Evolutionary conservation across 192 early-diverging fungal species (phyloP).

Genomic region (Linnemannia exigua): DNA sequence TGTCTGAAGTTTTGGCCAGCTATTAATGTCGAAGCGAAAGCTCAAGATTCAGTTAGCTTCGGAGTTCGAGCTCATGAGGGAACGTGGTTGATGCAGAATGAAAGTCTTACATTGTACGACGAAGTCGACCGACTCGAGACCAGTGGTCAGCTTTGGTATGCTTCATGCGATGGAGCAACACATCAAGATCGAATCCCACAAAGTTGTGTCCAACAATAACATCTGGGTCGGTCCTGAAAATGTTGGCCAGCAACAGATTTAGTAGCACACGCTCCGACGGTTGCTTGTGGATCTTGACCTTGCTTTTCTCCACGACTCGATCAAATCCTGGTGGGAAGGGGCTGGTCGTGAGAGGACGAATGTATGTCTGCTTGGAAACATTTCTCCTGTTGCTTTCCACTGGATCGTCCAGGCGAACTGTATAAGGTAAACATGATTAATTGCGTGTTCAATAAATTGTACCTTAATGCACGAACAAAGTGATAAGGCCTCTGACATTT

Average conservation of each 20-base stretch:
- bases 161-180: constrained; percentile 95
- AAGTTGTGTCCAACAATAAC: constrained; percentile 97
- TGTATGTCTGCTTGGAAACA: constrained; percentile 66
- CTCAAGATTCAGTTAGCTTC: background rate
- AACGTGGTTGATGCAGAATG: background rate
- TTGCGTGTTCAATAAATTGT: constrained; percentile 1
- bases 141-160: constrained; percentile 81
- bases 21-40: constrained; percentile 21
- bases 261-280: constrained; percentile 84
- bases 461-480: background rate
- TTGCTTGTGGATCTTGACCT: constrained; percentile 70
- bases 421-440: background rate
- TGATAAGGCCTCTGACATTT: background rate
- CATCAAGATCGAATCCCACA: constrained; percentile 94
- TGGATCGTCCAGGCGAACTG: constrained; percentile 70
- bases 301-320: constrained; percentile 61
- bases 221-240: constrained; percentile 90
- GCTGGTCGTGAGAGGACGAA: constrained; percentile 80
- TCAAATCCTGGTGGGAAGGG: constrained; percentile 89
- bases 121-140: constrained; percentile 91
- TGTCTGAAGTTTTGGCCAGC: constrained; percentile 88
- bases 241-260: constrained; percentile 78
- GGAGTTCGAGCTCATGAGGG: background rate
- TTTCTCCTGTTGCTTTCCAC: constrained; percentile 46
- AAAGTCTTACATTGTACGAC: constrained; percentile 72